phyloP scores from a whole-genome alignment of 495 filamentous ascomycete genomes.

The Annulohypoxylon maeteangense region DNA sequence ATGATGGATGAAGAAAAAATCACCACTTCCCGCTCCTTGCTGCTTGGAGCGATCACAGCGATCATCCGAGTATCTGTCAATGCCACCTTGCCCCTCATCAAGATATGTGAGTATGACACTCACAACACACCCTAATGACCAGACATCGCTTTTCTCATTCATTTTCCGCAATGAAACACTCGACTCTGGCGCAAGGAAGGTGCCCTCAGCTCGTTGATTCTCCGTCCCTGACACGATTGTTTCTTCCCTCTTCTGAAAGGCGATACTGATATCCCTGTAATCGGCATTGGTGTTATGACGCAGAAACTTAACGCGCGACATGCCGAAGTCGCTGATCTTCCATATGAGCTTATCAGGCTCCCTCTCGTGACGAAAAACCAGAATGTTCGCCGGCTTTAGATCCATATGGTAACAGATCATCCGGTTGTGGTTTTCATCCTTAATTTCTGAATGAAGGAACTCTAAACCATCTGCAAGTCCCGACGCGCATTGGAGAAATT shows the following conservation, averaged over 20 bases:
- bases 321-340: slow-evolving; percentile 56
- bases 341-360: slow-evolving; percentile 40
- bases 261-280: slow-evolving; percentile 37
- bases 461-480: slow-evolving; percentile 49
- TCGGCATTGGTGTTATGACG: slow-evolving; percentile 20
- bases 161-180: slow-evolving; percentile 36
- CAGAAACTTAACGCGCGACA: slow-evolving; percentile 49
- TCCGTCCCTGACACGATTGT: slow-evolving; percentile 33
- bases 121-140: slow-evolving; percentile 53
- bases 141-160: slow-evolving; percentile 50
- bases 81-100: slow-evolving; percentile 44
- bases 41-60: slow-evolving; percentile 17
- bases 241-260: slow-evolving; percentile 32
- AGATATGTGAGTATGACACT: slow-evolving; percentile 51
- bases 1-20: slow-evolving; percentile 49
- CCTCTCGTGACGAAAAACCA: slow-evolving; percentile 44
- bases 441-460: slow-evolving; percentile 52
- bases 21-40: slow-evolving; percentile 38
- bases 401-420: slow-evolving; percentile 56
- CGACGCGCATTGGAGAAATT: slow-evolving; percentile 42
- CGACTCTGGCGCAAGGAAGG: slow-evolving; percentile 52
- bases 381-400: slow-evolving; percentile 52
- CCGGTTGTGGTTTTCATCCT: slow-evolving; percentile 30
- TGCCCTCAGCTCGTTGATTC: slow-evolving; percentile 43
- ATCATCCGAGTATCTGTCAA: slow-evolving; percentile 42